Percentiles rank a stretch among this genome's conserved stretches.
These are phyloP conservation scores for Colletotrichum sp. DNA, from an alignment of 2,329 filamentous ascomycete genomes.

Conservation along the genomic window DNA sequence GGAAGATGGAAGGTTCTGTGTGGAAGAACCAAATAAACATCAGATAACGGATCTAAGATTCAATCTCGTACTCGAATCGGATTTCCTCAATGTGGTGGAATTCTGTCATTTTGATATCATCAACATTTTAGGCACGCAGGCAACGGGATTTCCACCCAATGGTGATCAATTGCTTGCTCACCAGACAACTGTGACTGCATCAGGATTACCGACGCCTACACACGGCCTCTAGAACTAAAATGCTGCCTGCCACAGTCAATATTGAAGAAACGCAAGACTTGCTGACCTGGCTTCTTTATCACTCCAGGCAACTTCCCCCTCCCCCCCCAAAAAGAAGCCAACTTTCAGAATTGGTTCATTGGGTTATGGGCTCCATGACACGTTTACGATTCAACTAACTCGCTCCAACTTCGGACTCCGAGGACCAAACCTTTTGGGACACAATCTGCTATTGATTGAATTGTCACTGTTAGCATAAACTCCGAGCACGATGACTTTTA, in stretches of 20 bases:
- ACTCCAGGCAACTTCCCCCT: neutral
- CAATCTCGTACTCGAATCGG: neutral
- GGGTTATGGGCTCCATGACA: neutral
- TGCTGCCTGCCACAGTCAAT: neutral
- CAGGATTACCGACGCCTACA: neutral
- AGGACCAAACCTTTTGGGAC: neutral
- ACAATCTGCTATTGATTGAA: neutral
- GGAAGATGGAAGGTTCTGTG: neutral
- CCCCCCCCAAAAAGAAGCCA: neutral
- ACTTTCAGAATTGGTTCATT: neutral
- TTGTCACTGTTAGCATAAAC: neutral
- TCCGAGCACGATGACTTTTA: neutral
- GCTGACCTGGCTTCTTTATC: neutral
- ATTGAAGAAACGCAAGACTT: neutral
- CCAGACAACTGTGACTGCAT: neutral
- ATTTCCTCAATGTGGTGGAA: neutral
- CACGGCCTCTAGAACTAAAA: neutral
- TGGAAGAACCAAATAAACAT: slow-evolving; percentile 1
- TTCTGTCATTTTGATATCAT: neutral
- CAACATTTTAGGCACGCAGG: neutral
- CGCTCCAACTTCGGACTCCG: neutral
- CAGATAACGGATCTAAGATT: neutral
- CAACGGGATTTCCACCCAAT: neutral
- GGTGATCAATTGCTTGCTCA: neutral
- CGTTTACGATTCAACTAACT: neutral